A percentile compares a stretch with the other conserved stretches of the same genome.
phyloP scores from a whole-genome alignment of 352 stramenopile genomes.

The Globisporangium nodosum region DNA sequence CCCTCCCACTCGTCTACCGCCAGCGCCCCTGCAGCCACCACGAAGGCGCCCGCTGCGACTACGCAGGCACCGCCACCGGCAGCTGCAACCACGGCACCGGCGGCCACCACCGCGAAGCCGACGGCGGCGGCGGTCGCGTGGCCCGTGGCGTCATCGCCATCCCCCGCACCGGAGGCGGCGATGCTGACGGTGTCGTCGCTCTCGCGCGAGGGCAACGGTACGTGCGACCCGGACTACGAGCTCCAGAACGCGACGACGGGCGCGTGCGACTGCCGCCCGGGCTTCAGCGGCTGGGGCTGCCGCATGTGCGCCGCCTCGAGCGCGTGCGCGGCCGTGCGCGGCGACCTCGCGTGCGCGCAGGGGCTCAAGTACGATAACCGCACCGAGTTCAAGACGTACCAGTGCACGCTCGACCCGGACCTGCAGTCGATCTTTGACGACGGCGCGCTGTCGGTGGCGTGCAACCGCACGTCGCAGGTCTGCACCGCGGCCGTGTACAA shows the following conservation, averaged over 20 bases:
- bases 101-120: not conserved
- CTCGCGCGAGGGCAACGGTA: conserved; percentile 1
- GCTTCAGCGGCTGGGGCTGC: conserved; percentile 60
- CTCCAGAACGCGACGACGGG: conserved; percentile 41
- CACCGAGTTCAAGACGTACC: conserved; percentile 61
- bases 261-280: conserved; percentile 46
- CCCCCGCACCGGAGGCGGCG: not conserved
- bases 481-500: conserved; percentile 73
- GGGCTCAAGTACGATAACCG: conserved; percentile 45
- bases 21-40: conserved; percentile 9
- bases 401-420: conserved; percentile 41
- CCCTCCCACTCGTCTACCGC: conserved; percentile 1
- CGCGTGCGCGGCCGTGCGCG: conserved; percentile 33
- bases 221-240: conserved; percentile 60
- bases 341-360: conserved; percentile 35
- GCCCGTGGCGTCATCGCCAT: not conserved
- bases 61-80: conserved; percentile 43
- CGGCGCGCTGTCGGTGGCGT: conserved; percentile 55
- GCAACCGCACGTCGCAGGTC: conserved; percentile 40
- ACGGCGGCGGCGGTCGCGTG: not conserved
- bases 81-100: not conserved
- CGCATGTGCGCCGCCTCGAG: conserved; percentile 41
- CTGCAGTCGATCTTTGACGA: conserved; percentile 62
- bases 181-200: conserved; percentile 9
- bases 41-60: conserved; percentile 21